Evolutionary conservation across 176 grass and related monocot species (phyloP).

Genomic region (Avena sativa): DNA sequence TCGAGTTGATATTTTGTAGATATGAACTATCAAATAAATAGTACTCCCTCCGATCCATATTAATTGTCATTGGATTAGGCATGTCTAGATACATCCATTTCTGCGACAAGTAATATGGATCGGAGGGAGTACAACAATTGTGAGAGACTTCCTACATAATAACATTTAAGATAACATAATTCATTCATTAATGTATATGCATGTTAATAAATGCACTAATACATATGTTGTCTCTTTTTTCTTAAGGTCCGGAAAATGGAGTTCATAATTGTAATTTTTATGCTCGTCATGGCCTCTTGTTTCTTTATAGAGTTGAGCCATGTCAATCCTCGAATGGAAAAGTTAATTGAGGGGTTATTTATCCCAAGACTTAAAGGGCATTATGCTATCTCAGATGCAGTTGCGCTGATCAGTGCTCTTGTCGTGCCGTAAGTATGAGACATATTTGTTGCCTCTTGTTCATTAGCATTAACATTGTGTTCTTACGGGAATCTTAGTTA

Average conservation of each 20-base stretch:
- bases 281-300: conserved; percentile 67
- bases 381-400: conserved; percentile 58
- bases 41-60: too few relatives aligned
- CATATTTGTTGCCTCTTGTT: background rate
- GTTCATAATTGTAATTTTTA: conserved; percentile 56
- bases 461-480: background rate
- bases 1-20: background rate
- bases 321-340: conserved; percentile 57
- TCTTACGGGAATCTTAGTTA: background rate
- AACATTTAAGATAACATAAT: background rate
- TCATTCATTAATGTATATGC: background rate
- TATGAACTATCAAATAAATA: background rate
- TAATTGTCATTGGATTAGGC: too few relatives aligned
- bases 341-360: conserved; percentile 71
- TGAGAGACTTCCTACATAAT: background rate
- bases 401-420: conserved; percentile 66
- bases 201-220: background rate
- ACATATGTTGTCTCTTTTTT: background rate
- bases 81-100: too few relatives aligned
- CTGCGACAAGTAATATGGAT: too few relatives aligned
- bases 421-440: conserved; percentile 71
- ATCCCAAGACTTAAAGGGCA: conserved; percentile 59
- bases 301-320: conserved; percentile 67
- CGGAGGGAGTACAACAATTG: background rate
- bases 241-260: conserved; percentile 75